Evolutionary conservation across 1,284 basidiomycete species (phyloP), one percentile per base, ranked within the genome.

Genomic region (Schizopora paradoxa): DNA sequence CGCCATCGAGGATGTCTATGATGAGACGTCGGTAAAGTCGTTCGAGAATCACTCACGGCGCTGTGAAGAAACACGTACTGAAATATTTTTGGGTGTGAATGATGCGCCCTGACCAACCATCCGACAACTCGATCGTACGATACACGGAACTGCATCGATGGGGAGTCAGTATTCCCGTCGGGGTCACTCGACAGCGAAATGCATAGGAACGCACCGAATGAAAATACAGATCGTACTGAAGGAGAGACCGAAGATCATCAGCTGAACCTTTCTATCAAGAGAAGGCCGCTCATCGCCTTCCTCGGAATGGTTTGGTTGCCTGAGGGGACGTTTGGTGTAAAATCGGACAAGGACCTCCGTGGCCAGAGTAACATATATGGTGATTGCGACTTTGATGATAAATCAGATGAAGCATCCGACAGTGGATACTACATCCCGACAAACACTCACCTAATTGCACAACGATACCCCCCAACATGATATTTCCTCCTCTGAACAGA

Each of bases 401-500:
- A n/a, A n/a, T n/a, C n/a, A n/a, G n/a, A n/a, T n/a, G n/a, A n/a
- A n/a, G n/a, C n/a, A n/a, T n/a, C n/a, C n/a, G 25, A 10, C 51
- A 46, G 5, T 50, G 43, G 10, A 41, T 26, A 5, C 43, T 45
- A 38, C 45, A 54, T 6, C 47, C 47, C 5, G 51, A 28, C 16
- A 23, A 32, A 52, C 32, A 22, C 59, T 38, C 47, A 66, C 67
- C 53, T 16, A 70, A 56, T 41, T 72, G 69, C 38, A 68, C 58
- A 25, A 66, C 54, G 45, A 72, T 74, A 19, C 76, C 76, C 4
- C 63, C 72, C 11, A 77, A 62, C 73, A 77, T 76, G 52, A 76
- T 69, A 45, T 70, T 47, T 1, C 61, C 66, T 7, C 72, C 72
- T 54, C 62, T 68, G 35, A 14, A 36, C 53, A n/a, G 57, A 54